Conservation (phyloP, 345 rosid genomes). For the Kandelia obovata region DNA sequence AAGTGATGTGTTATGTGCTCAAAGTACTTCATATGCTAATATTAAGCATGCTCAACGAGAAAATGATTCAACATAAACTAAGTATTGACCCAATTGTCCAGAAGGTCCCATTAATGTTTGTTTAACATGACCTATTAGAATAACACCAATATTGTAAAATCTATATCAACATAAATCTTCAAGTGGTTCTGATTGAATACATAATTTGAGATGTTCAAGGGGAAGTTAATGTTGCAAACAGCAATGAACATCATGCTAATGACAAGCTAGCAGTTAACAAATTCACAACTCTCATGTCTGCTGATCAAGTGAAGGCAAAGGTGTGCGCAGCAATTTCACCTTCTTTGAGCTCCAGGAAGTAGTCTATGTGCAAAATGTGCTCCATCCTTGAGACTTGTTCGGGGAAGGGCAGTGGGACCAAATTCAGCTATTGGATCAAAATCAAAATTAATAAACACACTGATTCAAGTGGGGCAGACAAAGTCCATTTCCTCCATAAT, state of each 20-base stretch:
- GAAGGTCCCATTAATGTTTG: not conserved
- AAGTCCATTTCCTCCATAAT: not conserved
- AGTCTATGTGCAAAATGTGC: constrained; percentile 62
- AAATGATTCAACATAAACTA: not conserved
- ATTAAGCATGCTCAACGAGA: not conserved
- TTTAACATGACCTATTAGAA: not conserved
- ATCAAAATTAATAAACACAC: not conserved
- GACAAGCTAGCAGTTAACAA: constrained; percentile 13
- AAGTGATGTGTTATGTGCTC: not conserved
- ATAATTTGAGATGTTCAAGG: not conserved
- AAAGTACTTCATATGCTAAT: not conserved
- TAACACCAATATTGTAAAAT: not conserved
- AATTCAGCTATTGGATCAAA: constrained; percentile 32
- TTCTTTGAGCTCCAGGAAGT: constrained; percentile 38
- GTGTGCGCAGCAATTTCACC: constrained; percentile 35
- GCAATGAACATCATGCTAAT: not conserved
- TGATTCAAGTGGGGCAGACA: not conserved
- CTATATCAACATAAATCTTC: not conserved
- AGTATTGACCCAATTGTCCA: not conserved
- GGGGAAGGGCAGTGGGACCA: constrained; percentile 67
- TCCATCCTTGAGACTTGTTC: constrained; percentile 71
- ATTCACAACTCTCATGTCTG: constrained; percentile 56
- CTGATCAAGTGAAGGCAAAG: constrained; percentile 54
- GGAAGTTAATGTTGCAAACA: not conserved
- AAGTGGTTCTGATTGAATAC: not conserved